Evolutionary conservation across 768 basidiomycete genomes (phyloP).

Genomic region (Cantharellus anzutake): DNA sequence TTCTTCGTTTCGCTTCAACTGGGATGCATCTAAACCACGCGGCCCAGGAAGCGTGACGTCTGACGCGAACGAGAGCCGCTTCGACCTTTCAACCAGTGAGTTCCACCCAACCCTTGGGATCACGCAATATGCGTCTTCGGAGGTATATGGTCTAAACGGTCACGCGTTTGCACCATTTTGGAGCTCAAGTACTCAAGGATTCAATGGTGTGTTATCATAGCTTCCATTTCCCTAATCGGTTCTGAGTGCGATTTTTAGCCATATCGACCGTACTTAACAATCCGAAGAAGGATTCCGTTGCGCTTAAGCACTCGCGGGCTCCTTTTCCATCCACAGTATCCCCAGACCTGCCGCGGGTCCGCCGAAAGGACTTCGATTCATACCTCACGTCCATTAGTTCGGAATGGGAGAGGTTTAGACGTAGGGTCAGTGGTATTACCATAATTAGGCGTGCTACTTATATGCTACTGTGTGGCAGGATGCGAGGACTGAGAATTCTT

Average conservation of each 20-base stretch:
- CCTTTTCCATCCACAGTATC: slow-evolving; percentile 50
- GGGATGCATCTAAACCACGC: neutral
- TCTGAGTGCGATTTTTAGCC: slow-evolving; percentile 28
- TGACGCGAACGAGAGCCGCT: slow-evolving; percentile 1
- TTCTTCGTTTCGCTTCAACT: neutral
- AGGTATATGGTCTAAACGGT: neutral
- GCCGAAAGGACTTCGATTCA: slow-evolving; percentile 64
- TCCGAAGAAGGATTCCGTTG: slow-evolving; percentile 65
- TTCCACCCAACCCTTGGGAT: neutral
- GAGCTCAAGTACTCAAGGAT: slow-evolving; percentile 37
- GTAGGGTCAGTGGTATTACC: too few relatives aligned
- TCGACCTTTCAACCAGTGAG: slow-evolving; percentile 1
- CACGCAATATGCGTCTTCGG: neutral
- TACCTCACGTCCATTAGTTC: slow-evolving; percentile 54
- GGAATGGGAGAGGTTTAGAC: slow-evolving; percentile 64
- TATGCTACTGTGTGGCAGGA: too few relatives aligned
- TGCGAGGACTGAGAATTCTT: neutral
- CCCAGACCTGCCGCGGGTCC: slow-evolving; percentile 62
- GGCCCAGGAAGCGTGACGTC: neutral
- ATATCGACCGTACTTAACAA: slow-evolving; percentile 89
- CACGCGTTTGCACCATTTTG: slow-evolving; percentile 5
- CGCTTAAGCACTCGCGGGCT: slow-evolving; percentile 68
- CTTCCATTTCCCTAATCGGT: slow-evolving; percentile 1
- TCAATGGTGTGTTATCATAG: slow-evolving; percentile 44
- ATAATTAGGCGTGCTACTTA: too few relatives aligned